Evolutionary conservation across 345 rosid genomes (phyloP), one percentile per base, ranked within the genome.

Genomic region (Eucalyptus virginea): DNA sequence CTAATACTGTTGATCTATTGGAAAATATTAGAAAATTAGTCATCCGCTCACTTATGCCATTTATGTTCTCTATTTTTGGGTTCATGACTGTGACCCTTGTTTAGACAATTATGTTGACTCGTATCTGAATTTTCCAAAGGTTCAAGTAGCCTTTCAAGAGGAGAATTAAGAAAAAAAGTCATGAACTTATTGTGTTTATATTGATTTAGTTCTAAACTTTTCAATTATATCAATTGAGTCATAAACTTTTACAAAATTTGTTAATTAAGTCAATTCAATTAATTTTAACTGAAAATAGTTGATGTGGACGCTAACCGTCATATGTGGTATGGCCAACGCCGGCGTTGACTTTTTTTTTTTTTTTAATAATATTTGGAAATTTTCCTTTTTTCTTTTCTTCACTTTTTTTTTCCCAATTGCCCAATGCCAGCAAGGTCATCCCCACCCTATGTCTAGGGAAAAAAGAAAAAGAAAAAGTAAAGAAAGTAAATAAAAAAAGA

Each of bases 101-200:
- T 56, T 56, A 24, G 62, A 26, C 30, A 56, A 56, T 24, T 56
- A 24, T 56, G 62, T 89, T 49, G 95, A 95, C 86, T 54, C 92
- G 37, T 93, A 94, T 88, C 92, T 94, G 49, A 94, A 94, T 88
- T 91, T 56, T 52, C 89, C 91, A 6, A 89, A 91, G 62, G 96
- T 94, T 47, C 95, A 94, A 90, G 86, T 77, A 56, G 92, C 94
- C 86, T 88, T 94, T 37, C 62, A 24, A 56, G 30, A 56, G 30
- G 62, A 56, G 30, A 56, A 56, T 11, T 9, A 56, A 21, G 1
- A 49, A 2, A 56, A 54, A 56, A 56, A 10, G 13, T 24, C 62
- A 23, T 56, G 2, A 56, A 95, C 94, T 34, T 94, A 94, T 91
- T 88, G 26, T 24, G 3, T 5, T 37, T 92, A 92, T 56, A 92